Base-by-base conservation (phyloP, 805 yeast genomes). In the Ogataea degrootiae region DNA sequence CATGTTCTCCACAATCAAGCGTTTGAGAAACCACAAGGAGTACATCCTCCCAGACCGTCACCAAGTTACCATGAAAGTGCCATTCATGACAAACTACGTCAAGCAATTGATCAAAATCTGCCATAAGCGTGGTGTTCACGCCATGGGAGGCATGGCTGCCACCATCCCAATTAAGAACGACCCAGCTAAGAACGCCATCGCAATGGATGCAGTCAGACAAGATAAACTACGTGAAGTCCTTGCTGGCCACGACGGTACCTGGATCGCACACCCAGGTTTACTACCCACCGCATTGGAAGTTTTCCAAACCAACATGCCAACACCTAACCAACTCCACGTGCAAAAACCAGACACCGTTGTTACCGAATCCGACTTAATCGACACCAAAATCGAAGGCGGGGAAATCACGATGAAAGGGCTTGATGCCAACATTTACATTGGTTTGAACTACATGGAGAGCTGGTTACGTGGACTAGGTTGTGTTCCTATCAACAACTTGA, bases 131-230 rank as follows among this genome's bases (percentile, higher is more conserved):
- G 85, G 83, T 52, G 92, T 85, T 39, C 91, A 85, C 62, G 92
- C 92, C 17, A 83, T 86, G 82, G 94, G 95, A 58, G 95, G 95
- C 57, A 86, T 86, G 95, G 92, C 94, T 54, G 92, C 92, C 5
- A 87, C 85, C 56, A 84, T 86, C 58, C 92, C 94, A 53, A 85
- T 85, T 69, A 85, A 85, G 66, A 74, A 79, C 54, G 90, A 86
- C 60, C 71, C 75, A 34, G 77, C 71, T 50, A 78, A 81, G 52
- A 85, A 86, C 68, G 72, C 72, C 41, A 69, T 71, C 42, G 92
- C 91, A 9, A 77, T 86, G 82, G 80, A 75, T 42, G 84, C 83
- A 55, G 94, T 86, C 45, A 76, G 79, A 54, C 78, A 75, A 64
- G 95, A 86, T 68, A 86, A 86, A 69, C 74, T 83, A 55, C 73